These are phyloP conservation scores for Hortiboletus campestris DNA, from an alignment of 768 basidiomycete genomes.

Conservation along the genomic window DNA sequence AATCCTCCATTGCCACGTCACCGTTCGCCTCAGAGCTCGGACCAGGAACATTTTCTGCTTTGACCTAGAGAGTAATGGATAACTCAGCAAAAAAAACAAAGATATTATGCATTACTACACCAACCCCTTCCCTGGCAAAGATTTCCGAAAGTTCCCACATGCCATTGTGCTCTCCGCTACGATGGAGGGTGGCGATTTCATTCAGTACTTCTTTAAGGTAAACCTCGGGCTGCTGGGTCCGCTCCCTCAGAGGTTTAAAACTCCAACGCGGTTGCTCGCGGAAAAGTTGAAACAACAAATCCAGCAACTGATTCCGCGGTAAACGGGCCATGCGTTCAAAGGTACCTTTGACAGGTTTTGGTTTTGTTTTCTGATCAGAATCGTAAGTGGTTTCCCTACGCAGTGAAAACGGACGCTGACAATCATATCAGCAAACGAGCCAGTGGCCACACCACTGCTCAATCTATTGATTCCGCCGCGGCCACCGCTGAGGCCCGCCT, in stretches of 20 bases:
- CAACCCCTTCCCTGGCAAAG: conserved; percentile 62
- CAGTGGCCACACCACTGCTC: conserved; percentile 66
- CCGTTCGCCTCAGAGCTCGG: conserved; percentile 29
- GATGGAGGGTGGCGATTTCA: conserved; percentile 74
- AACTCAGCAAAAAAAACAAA: conserved; percentile 4
- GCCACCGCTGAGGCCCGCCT: conserved; percentile 64
- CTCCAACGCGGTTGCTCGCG: conserved; percentile 79
- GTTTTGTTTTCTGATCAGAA: conserved; percentile 53
- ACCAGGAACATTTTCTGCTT: conserved; percentile 45
- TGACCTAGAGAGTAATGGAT: conserved; percentile 33
- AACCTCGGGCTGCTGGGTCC: conserved; percentile 81
- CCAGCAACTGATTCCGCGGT: conserved; percentile 83
- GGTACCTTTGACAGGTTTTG: conserved; percentile 62
- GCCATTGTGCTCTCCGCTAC: conserved; percentile 78
- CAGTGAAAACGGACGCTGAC: conserved; percentile 42
- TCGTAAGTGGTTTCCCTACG: conserved; percentile 3
- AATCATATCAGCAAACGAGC: conserved; percentile 62
- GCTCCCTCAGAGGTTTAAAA: conserved; percentile 71
- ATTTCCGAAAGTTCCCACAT: conserved; percentile 77
- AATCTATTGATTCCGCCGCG: conserved; percentile 75
- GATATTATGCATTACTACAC: conserved; percentile 18
- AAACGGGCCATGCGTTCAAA: conserved; percentile 93
- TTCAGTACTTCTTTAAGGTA: conserved; percentile 82
- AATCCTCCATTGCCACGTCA: conserved; percentile 38
- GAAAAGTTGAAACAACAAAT: conserved; percentile 78